Base-by-base conservation (phyloP, 164 flowering plant species). In the Piper betle region DNA sequence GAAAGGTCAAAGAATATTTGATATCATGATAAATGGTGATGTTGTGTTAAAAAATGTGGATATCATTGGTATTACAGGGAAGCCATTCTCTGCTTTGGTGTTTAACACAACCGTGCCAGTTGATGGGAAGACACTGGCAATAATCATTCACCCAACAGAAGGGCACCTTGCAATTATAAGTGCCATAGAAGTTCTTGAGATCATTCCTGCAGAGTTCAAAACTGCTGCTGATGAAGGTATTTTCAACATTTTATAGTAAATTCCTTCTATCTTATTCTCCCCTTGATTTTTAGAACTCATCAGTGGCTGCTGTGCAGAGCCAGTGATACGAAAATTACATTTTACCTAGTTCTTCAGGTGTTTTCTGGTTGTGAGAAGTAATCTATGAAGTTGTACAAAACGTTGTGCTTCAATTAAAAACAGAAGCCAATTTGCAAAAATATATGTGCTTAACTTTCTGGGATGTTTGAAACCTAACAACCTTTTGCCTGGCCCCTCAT, bases 111-210 rank as follows among this genome's bases (percentile, higher is more conserved):
- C 99, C 37, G 73, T 82, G 76, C 61, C 83, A 66, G 78, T 91
- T 65, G 78, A 74, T 72, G 97, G 99, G 55, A 84, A 91, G 77
- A 83, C 79, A 57, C 72, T 94, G 72, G 80, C 84, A 13, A 80
- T 91, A 56, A 75, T 78, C 5, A 12, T 94, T 63, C 83, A 74
- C 39, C 96, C 97, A 17, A 80, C 75, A 38, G 78, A 75, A 64
- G 96, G 93, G 9, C 69, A 65, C 64, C 76, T 70, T 70, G 91
- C 86, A 3, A 74, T 87, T 43, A 76, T 94, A 67, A 84, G 66
- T 82, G 97, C 95, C 53, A 84, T 94, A 68, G 99, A 94, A 75
- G 78, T 94, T 67, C 87, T 94, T 68, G 91, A 91, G 70, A 68
- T 94, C 62, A 74, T 94, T 56, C 57, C 66, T 2, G 76, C 85